A percentile compares a stretch with the other conserved stretches of the same genome.
These are phyloP conservation scores for Sideroxylon spinosum DNA, from an alignment of 179 eudicot species.

Conservation along the genomic window DNA sequence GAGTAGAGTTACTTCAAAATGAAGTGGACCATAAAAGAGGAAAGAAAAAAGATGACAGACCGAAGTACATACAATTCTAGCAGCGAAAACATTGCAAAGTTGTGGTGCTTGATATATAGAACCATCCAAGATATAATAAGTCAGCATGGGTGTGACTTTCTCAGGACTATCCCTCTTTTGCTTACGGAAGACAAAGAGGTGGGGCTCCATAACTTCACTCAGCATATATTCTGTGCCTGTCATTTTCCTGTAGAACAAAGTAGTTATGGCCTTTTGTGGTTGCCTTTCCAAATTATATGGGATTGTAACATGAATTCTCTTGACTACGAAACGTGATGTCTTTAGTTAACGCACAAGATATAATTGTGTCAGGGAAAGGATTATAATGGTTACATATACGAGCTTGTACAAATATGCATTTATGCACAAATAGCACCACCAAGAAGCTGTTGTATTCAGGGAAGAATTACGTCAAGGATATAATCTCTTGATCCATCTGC, in stretches of 20 bases:
- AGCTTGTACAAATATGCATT: background rate
- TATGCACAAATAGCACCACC: background rate
- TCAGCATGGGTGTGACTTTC: slow-evolving; percentile 79
- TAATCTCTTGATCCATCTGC: background rate
- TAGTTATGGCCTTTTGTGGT: slow-evolving; percentile 5
- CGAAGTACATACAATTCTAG: slow-evolving; percentile 62
- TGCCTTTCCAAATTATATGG: slow-evolving; percentile 2
- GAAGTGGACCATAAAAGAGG: background rate
- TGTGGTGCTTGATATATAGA: slow-evolving; percentile 97
- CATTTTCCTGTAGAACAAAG: slow-evolving; percentile 62
- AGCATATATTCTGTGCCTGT: slow-evolving; percentile 72
- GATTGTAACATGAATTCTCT: background rate
- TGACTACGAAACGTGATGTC: background rate
- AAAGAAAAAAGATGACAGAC: background rate
- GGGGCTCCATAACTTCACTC: slow-evolving; percentile 82
- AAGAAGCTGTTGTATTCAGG: background rate
- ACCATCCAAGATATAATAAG: slow-evolving; percentile 89
- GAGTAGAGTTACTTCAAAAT: background rate
- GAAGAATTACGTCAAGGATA: too few relatives aligned
- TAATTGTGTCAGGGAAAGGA: background rate
- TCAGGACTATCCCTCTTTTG: slow-evolving; percentile 95
- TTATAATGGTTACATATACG: background rate
- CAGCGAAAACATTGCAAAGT: slow-evolving; percentile 74
- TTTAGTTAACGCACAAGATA: background rate
- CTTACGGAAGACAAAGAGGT: slow-evolving; percentile 79